These are phyloP conservation scores for Lecanicillium sp. DNA, from an alignment of 2,329 filamentous ascomycete species.

Conservation along the genomic window DNA sequence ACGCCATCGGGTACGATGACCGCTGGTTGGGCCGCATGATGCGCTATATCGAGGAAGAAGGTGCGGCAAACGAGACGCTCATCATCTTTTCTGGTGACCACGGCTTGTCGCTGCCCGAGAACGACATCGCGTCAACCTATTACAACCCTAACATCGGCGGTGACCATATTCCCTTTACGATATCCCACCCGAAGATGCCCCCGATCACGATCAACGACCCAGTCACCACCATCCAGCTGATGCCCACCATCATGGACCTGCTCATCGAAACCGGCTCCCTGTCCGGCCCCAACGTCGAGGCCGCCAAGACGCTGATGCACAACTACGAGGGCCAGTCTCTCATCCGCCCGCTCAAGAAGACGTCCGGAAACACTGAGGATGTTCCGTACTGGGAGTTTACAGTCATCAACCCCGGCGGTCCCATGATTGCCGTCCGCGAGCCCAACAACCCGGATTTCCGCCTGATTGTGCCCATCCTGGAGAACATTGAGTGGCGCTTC, in stretches of 20 bases:
- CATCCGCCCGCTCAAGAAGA: constrained; percentile 23
- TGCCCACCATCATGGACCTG: constrained; percentile 29
- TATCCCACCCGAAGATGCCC: constrained; percentile 28
- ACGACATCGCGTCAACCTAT: constrained; percentile 25
- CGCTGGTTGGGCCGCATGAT: constrained; percentile 27
- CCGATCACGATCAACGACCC: constrained; percentile 25
- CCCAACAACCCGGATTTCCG: constrained; percentile 23
- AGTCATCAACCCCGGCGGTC: constrained; percentile 27
- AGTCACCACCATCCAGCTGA: constrained; percentile 27
- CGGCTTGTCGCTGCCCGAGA: constrained; percentile 27
- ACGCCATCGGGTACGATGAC: constrained; percentile 27
- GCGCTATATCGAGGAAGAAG: constrained; percentile 24
- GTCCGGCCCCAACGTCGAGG: constrained; percentile 19
- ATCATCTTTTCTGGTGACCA: constrained; percentile 28
- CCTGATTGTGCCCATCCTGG: constrained; percentile 26
- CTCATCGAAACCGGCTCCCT: constrained; percentile 28
- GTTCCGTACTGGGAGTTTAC: constrained; percentile 29
- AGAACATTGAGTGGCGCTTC: constrained; percentile 27
- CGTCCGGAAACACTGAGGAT: constrained; percentile 14
- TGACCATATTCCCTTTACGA: constrained; percentile 25
- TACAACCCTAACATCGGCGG: constrained; percentile 28
- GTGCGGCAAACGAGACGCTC: constrained; percentile 27
- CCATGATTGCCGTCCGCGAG: constrained; percentile 28
- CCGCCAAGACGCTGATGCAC: constrained; percentile 22
- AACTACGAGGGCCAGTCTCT: constrained; percentile 31